phyloP scores from a whole-genome alignment of 495 filamentous ascomycete genomes.

The Glonium stellatum region DNA sequence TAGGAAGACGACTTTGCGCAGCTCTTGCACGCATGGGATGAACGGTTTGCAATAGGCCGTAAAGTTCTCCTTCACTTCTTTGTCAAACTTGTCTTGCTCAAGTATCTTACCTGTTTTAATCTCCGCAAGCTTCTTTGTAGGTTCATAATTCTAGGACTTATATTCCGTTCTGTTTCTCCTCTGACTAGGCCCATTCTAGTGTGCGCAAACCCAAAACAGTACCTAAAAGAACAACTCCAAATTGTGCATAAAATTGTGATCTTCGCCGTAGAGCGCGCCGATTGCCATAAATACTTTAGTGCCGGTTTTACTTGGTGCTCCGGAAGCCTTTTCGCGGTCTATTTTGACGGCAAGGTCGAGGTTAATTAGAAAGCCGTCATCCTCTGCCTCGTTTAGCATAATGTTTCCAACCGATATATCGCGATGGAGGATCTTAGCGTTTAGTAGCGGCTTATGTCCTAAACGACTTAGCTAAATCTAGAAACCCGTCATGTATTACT shows the following conservation, averaged over 20 bases:
- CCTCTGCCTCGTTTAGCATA: constrained; percentile 35
- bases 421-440: constrained; percentile 4
- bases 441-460: constrained; percentile 6
- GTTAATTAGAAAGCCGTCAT: constrained; percentile 11
- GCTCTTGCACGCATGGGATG: constrained; percentile 33
- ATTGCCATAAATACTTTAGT: constrained; percentile 47
- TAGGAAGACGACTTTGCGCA: constrained; percentile 34
- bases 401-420: constrained; percentile 40
- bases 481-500: not conserved
- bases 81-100: constrained; percentile 33
- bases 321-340: constrained; percentile 17
- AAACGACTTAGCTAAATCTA: not conserved
- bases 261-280: constrained; percentile 4
- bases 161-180: not conserved
- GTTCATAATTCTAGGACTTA: constrained; percentile 11
- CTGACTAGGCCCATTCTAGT: constrained; percentile 3
- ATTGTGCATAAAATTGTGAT: constrained; percentile 14
- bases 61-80: constrained; percentile 25
- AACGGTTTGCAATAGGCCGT: constrained; percentile 26
- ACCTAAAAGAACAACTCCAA: constrained; percentile 13
- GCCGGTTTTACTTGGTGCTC: constrained; percentile 38
- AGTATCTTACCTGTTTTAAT: constrained; percentile 27
- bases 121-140: constrained; percentile 13
- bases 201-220: constrained; percentile 9
- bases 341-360: constrained; percentile 12